phyloP scores from a whole-genome alignment of 768 basidiomycete species.

The Russula abietina region DNA sequence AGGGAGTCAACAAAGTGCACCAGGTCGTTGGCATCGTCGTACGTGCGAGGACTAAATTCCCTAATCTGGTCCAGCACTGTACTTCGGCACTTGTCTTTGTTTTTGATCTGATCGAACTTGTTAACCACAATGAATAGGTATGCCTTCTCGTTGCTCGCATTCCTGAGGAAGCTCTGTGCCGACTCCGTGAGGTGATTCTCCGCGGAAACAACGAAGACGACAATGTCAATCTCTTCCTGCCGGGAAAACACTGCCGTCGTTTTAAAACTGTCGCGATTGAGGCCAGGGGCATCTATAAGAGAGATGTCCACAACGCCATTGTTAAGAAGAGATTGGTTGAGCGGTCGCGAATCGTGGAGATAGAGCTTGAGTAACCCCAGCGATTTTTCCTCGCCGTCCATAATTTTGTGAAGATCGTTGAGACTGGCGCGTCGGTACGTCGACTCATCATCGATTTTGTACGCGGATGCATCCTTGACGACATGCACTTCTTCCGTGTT shows the following conservation, averaged over 20 bases:
- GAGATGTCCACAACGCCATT: conserved; percentile 97
- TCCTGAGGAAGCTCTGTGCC: conserved; percentile 88
- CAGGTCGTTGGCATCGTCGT: conserved; percentile 84
- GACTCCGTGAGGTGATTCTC: conserved; percentile 98
- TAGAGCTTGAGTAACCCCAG: conserved; percentile 83
- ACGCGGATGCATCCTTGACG: conserved; percentile 59
- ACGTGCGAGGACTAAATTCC: conserved; percentile 86
- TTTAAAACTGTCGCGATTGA: conserved; percentile 91
- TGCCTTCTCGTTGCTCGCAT: conserved; percentile 93
- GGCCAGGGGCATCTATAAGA: conserved; percentile 95
- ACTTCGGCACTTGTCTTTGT: conserved; percentile 89
- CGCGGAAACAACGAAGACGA: conserved; percentile 96
- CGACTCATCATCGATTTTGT: conserved; percentile 62
- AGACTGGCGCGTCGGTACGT: conserved; percentile 71
- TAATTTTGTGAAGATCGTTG: conserved; percentile 68
- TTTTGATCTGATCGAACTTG: conserved; percentile 91
- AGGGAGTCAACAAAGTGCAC: conserved; percentile 98
- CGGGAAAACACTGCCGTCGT: conserved; percentile 94
- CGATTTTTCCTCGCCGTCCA: conserved; percentile 65
- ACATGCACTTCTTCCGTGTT: conserved; percentile 84
- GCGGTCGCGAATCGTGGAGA: conserved; percentile 71
- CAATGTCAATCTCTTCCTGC: conserved; percentile 96
- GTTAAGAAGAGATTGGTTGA: conserved; percentile 80
- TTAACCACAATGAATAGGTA: conserved; percentile 99
- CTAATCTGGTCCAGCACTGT: conserved; percentile 91